Evolutionary conservation across 768 basidiomycete genomes (phyloP), one percentile per base, ranked within the genome.

Genomic region (Crucibulum laeve): DNA sequence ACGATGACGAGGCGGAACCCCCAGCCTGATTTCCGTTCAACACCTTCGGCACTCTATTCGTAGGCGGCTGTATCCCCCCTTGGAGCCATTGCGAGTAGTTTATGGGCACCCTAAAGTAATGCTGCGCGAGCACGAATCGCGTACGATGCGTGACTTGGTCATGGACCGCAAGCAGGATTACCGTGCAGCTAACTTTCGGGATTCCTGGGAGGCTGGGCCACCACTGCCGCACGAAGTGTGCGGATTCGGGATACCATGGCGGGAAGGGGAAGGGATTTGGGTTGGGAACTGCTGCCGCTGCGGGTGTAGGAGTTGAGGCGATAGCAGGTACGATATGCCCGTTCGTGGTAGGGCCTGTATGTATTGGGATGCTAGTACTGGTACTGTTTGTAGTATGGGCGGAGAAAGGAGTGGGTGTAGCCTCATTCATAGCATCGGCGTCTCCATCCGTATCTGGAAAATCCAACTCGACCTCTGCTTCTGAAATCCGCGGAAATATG

Each of bases 221-320:
- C 85, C 85, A 87, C 48, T 87, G 85, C 8, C 85, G 77, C 4
- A 87, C 84, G 47, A 87, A 87, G 61, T 87, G 84, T 0, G 83
- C 84, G 39, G 75, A 77, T 54, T 86, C 84, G 11, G 84, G 82
- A 48, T 77, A 80, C 84, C 83, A 87, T 0, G 74, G 71, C 0
- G 81, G 82, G 53, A 73, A 76, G 0, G 81, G 82, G 57, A 76
- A 85, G 1, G 84, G 84, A 45, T 84, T 84, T 0, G 67, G 65
- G 34, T 57, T 59, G 14, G 25, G 22, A 22, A 36, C 6, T 25
- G 40, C 23, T 25, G 46, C 18, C 8, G 11, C 8, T 8, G 6
- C 14, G 7, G 22, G 7, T 25, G 41, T 7, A 15, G 17, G 25
- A 8, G 14, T 14, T 5, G 41, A 14, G 15, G n/a, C 19, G 1